A percentile compares a stretch with the other conserved stretches of the same genome.
Evolutionary conservation across 306 rosid species (phyloP).

Genomic region (Inga leiocalycina): DNA sequence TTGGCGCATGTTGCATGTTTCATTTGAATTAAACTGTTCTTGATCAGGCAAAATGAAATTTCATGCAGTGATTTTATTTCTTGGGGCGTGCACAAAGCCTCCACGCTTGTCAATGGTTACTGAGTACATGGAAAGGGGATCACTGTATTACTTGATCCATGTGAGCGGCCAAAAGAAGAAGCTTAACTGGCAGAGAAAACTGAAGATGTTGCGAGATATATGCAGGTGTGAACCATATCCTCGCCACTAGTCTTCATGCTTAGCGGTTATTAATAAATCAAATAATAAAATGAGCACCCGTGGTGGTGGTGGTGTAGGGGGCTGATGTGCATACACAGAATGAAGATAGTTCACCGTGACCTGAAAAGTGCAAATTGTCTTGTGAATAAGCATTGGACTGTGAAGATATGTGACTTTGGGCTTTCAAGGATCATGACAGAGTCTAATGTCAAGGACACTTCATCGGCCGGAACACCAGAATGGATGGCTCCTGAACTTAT

Average conservation of each 20-base stretch:
- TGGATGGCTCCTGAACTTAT: conserved; percentile 99
- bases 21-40: conserved; percentile 17
- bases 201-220: conserved; percentile 87
- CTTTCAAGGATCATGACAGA: conserved; percentile 79
- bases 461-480: conserved; percentile 98
- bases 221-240: conserved; percentile 60
- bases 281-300: conserved; percentile 3
- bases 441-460: conserved; percentile 62
- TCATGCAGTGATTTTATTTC: conserved; percentile 89
- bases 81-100: conserved; percentile 98
- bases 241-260: background rate
- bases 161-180: conserved; percentile 88
- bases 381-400: conserved; percentile 91
- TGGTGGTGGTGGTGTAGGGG: conserved; percentile 56
- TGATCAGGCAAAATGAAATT: conserved; percentile 33
- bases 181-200: conserved; percentile 86
- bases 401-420: conserved; percentile 97
- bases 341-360: conserved; percentile 95
- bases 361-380: conserved; percentile 96
- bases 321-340: conserved; percentile 95
- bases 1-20: conserved; percentile 17
- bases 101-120: conserved; percentile 95
- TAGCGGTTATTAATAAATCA: background rate
- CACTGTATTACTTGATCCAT: conserved; percentile 90
- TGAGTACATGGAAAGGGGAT: conserved; percentile 97